Base-by-base conservation (phyloP, 768 basidiomycete species). In the Paxillus involutus region DNA sequence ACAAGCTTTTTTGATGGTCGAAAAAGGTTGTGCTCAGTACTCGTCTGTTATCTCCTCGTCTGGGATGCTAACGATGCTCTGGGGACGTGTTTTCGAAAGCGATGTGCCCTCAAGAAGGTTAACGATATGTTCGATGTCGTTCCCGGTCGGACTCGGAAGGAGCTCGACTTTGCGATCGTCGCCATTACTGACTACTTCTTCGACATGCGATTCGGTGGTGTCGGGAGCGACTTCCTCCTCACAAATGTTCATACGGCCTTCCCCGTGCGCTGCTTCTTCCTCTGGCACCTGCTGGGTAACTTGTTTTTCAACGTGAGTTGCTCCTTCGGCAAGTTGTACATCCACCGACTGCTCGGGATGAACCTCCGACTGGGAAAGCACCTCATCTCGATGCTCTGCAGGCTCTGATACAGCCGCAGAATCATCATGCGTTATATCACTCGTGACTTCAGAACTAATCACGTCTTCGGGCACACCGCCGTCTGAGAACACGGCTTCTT, bases 101-200 rank as follows among this genome's bases (percentile, higher is more conserved):
- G 60, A 42, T 24, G 48, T 32, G 3, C 64, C 58, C 70, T 90
- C 84, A 12, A 89, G 80, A 59, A 88, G 75, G 60, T 78, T 82
- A 56, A 90, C 82, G 49, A 89, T 82, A 51, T 82, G 81, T 66
- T 83, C 88, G 30, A 86, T 73, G 30, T 86, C 81, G 50, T 73
- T 66, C 14, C 66, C 76, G 13, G 61, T 19, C 12, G 53, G 24
- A 37, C 46, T 30, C 17, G 46, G n/a, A 29, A 21, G 4, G 13
- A 21, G 36, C 30, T 50, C 61, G 12, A 42, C 44, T 32, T 53
- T 50, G 26, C 47, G 11, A 45, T 21, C 24, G 19, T 60, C 41
- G 47, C 58, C 59, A 10, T 62, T 63, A 39, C 39, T 44, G 16
- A 45, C 19, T 12, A 60, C 47, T 45, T 51, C 49, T 30, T 30